Evolutionary conservation across 2,329 filamentous ascomycete species (phyloP).

Genomic region (Monilinia fructicola): DNA sequence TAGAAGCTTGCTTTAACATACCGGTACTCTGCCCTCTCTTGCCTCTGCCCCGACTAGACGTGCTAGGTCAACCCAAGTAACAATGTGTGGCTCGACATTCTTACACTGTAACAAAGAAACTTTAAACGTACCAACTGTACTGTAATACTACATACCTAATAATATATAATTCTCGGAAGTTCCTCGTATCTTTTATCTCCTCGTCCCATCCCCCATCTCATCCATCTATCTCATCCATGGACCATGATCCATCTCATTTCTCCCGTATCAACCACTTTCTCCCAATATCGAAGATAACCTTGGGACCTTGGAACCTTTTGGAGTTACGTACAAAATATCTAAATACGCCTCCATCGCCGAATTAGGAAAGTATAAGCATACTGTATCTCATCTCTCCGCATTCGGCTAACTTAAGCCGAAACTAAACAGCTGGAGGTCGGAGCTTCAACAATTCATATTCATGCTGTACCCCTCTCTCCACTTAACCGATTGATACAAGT

Average conservation of each 20-base stretch:
- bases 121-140: too few relatives aligned
- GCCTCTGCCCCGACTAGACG: too few relatives aligned
- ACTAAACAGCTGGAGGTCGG: slow-evolving; percentile 1
- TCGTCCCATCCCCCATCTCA: too few relatives aligned
- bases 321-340: slow-evolving; percentile 9
- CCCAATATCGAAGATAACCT: background rate
- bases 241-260: too few relatives aligned
- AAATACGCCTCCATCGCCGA: background rate
- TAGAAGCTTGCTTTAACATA: too few relatives aligned
- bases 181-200: background rate
- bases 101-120: slow-evolving; percentile 14
- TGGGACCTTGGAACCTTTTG: too few relatives aligned
- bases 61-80: background rate
- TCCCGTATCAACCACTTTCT: background rate
- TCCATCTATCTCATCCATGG: too few relatives aligned
- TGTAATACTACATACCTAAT: background rate
- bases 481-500: slow-evolving; percentile 2
- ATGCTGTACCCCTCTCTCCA: background rate
- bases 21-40: too few relatives aligned
- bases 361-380: slow-evolving; percentile 6
- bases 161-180: background rate
- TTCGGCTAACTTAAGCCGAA: slow-evolving; percentile 8
- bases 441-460: background rate
- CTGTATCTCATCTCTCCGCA: background rate
- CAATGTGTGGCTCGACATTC: background rate